A percentile compares a stretch with the other conserved stretches of the same genome.
These are phyloP conservation scores for Venustampulla echinocandica DNA, from an alignment of 495 filamentous ascomycete genomes.

Conservation along the genomic window DNA sequence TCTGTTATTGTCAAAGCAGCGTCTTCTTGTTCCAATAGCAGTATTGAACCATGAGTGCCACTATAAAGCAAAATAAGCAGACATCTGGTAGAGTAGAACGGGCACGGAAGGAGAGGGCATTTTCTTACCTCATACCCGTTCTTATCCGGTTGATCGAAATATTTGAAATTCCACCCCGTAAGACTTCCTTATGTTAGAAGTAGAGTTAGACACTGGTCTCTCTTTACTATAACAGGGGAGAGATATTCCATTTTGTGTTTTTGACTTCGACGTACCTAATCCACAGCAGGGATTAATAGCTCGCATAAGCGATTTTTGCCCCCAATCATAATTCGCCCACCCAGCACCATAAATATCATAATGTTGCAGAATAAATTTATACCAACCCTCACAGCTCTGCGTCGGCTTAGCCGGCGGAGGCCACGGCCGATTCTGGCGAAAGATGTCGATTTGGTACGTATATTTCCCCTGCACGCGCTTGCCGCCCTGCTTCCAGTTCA, in stretches of 20 bases:
- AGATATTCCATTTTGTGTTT: slow-evolving; percentile 1
- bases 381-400: slow-evolving; percentile 7
- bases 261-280: slow-evolving; percentile 4
- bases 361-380: slow-evolving; percentile 6
- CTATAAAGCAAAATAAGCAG: slow-evolving; percentile 4
- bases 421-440: slow-evolving; percentile 2
- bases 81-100: not conserved
- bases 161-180: slow-evolving; percentile 8
- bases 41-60: slow-evolving; percentile 9
- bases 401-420: slow-evolving; percentile 6
- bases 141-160: slow-evolving; percentile 9
- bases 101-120: slow-evolving; percentile 1
- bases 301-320: slow-evolving; percentile 1
- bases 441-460: slow-evolving; percentile 3
- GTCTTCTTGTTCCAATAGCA: slow-evolving; percentile 3
- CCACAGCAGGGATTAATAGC: slow-evolving; percentile 4
- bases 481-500: slow-evolving; percentile 7
- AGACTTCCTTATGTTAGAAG: slow-evolving; percentile 7
- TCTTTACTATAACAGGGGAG: slow-evolving; percentile 2
- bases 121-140: slow-evolving; percentile 9
- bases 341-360: slow-evolving; percentile 11
- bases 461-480: slow-evolving; percentile 3
- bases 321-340: slow-evolving; percentile 8
- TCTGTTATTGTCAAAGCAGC: slow-evolving; percentile 9
- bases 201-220: slow-evolving; percentile 5